Evolutionary conservation across 2,329 filamentous ascomycete genomes (phyloP), one percentile per base, ranked within the genome.

Genomic region (Fonsecaea erecta): DNA sequence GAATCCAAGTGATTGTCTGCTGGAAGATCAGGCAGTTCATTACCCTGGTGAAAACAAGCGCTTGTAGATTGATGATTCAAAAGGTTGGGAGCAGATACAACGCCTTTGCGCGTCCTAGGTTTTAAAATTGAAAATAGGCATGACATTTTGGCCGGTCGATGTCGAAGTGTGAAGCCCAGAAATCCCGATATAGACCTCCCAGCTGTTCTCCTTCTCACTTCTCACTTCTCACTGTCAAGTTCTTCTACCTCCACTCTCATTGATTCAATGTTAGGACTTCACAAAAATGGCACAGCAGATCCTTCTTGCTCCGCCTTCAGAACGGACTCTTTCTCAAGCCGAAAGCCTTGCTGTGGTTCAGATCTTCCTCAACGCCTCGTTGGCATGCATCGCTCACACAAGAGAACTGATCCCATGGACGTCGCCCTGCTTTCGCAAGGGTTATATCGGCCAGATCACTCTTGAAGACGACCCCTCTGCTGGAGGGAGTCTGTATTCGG

Each of bases 401-500:
- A 62, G 69, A 51, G 65, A 68, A 35, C 64, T 71, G 26, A 63
- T 71, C 16, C 62, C 62, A 26, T 69, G 67, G 66, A 64, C 63
- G 30, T 65, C 67, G 26, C 16, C 62, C 1, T 68, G 64, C 60
- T 68, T 71, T 54, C 62, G 43, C 34, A 65, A 59, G 18, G 64
- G 69, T 28, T 64, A 69, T 43, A 60, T 71, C 52, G 61, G 67
- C 21, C 67, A 71, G 43, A 63, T 71, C 37, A 40, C 60, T 9
- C 32, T 63, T 9, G 34, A 51, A 16, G 18, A 18, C 40, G 34
- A 48, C 18, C 21, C 43, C 21, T 9, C 54, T 18, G 28, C 75
- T 46, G 64, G 60, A 12, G 68, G 74, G 18, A 75, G 75, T 51
- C 63, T 76, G 51, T 70, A 73, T 43, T 67, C 66, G n/a, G 56